Evolutionary conservation across 495 filamentous ascomycete genomes (phyloP).

Genomic region (Penicillium soppii): DNA sequence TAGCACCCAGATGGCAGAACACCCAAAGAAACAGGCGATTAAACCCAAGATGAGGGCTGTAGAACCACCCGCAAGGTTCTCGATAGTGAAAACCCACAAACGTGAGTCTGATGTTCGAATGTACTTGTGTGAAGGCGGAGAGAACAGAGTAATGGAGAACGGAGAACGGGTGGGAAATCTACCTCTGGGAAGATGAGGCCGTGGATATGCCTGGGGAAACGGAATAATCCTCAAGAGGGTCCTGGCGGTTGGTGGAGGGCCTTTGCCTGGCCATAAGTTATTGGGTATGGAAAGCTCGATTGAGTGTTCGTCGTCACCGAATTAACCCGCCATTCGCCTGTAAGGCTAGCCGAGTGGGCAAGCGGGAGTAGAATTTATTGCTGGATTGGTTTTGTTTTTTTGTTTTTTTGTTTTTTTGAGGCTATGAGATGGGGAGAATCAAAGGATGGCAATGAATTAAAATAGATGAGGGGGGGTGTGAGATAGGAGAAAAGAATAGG

Average conservation of each 20-base stretch:
- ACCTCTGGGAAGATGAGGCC: conserved; percentile 49
- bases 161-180: conserved; percentile 32
- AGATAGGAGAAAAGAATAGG: conserved; percentile 10
- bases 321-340: conserved; percentile 51
- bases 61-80: not conserved
- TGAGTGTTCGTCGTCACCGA: conserved; percentile 36
- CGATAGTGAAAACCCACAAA: not conserved
- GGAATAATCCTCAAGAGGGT: conserved; percentile 49
- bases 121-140: conserved; percentile 3
- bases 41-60: not conserved
- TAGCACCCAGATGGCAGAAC: not conserved
- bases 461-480: conserved; percentile 10
- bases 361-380: conserved; percentile 15
- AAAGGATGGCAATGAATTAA: not conserved
- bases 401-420: no score
- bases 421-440: not conserved
- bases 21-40: not conserved
- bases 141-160: conserved; percentile 23
- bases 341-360: conserved; percentile 19
- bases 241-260: conserved; percentile 47
- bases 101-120: not conserved
- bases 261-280: conserved; percentile 55
- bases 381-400: no score
- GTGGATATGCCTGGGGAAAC: conserved; percentile 38
- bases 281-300: conserved; percentile 36